Evolutionary conservation across 305 asterid genomes (phyloP), one percentile per base, ranked within the genome.

Genomic region (Plantago rigida): DNA sequence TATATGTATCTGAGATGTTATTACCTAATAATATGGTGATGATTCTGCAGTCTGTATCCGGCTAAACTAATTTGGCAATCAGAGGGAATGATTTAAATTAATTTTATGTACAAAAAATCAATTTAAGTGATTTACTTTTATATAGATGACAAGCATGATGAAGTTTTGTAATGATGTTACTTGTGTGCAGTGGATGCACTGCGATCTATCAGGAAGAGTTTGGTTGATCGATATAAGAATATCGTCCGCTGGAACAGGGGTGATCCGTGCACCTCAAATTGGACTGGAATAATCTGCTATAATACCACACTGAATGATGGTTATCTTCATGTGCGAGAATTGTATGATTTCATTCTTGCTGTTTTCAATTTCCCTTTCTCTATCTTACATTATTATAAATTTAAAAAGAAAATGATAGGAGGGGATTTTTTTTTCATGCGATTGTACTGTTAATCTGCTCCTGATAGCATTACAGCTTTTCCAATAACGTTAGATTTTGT

Each of bases 241-340:
- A 87, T 89, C 57, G 55, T 59, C 47, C 71, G 66, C 73, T 87
- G 97, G 97, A 79, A 65, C n/a, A 61, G 69, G 14, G 89, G 95
- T 61, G 97, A 89, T 79, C 95, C 97, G 51, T 89, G 95, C 64
- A 69, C 60, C 68, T 73, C 87, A 62, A 74, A 69, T 55, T 85
- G 95, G 95, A 81, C 87, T 1, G 94, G 94, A 63, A 69, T 82
- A 62, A 59, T 82, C 56, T 90, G 97, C 84, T 70, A 77, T 67
- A 85, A 82, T 71, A 51, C 52, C 42, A 65, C 87, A 14, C 64
- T 75, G 51, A 59, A 51, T 36, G 94, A 87, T 69, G 79, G 75
- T 24, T 79, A 76, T 72, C 73, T 82, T 68, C 97, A 87, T 69
- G 77, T 90, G 47, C 54, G 49, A 57, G 95, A 87, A 78, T 61